phyloP scores from a whole-genome alignment of 768 basidiomycete species.

The Thelephora aurantiotincta region DNA sequence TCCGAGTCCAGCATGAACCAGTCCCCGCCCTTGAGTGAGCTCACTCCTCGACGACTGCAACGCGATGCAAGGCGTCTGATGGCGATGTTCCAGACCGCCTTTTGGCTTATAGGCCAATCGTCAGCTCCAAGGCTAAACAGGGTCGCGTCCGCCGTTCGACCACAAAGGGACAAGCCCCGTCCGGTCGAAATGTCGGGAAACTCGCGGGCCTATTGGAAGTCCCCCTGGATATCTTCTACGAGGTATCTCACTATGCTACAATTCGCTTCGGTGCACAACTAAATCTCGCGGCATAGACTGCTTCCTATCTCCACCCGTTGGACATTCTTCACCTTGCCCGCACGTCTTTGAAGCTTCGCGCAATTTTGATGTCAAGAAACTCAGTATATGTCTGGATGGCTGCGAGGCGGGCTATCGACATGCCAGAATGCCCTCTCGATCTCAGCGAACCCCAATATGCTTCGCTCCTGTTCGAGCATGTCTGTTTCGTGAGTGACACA shows the following conservation, averaged over 20 bases:
- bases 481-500: slow-evolving; percentile 1
- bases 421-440: slow-evolving; percentile 4
- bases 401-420: slow-evolving; percentile 6
- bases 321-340: slow-evolving; percentile 12
- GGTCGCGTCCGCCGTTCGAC: too few relatives aligned
- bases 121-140: too few relatives aligned
- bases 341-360: slow-evolving; percentile 4
- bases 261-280: neutral
- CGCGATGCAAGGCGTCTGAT: too few relatives aligned
- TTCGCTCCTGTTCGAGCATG: slow-evolving; percentile 3
- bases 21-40: too few relatives aligned
- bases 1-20: too few relatives aligned
- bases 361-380: slow-evolving; percentile 6
- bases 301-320: slow-evolving; percentile 7
- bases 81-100: too few relatives aligned
- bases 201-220: slow-evolving; percentile 15
- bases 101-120: too few relatives aligned
- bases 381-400: slow-evolving; percentile 11
- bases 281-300: slow-evolving; percentile 5
- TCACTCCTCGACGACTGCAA: too few relatives aligned
- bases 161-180: too few relatives aligned
- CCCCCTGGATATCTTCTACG: neutral
- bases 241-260: neutral
- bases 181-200: too few relatives aligned
- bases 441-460: slow-evolving; percentile 7